Base-by-base conservation (phyloP, 768 basidiomycete species). In the Rubroboletus pulcherrimus region DNA sequence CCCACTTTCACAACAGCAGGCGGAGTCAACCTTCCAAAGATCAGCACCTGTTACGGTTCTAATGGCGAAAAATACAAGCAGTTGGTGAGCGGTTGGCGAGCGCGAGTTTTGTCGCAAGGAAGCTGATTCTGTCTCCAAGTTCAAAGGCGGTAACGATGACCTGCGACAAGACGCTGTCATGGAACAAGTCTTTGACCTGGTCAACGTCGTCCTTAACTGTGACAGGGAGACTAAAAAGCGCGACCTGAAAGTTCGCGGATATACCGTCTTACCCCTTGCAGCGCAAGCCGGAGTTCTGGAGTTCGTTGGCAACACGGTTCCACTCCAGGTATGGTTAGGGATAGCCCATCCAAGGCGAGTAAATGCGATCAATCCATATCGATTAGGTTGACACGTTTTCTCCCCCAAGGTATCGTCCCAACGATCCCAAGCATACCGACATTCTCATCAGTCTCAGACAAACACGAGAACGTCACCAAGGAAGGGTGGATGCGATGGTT, bases 81-180 rank as follows among this genome's bases (percentile, higher is more conserved):
- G 66, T 67, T 99, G 70, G 96, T 94, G 61, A 66, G 87, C 70
- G 10, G 14, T 24, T 38, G 3, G 42, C 41, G 6, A 48, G 26
- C 19, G 6, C 15, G 24, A n/a, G 7, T 40, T 29, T 35, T n/a
- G 7, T 44, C n/a, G 3, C 30, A 19, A 19, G 26, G 24, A 24
- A 31, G 39, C 34, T 62, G 21, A 60, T 24, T 2, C n/a, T 45
- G 62, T 42, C 58, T 21, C 6, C 34, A 38, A 96, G 93, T 95
- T 93, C 74, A 98, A 99, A 69, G 93, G 93, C 4, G 89, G 89
- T 9, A 78, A 83, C 10, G 97, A 99, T 62, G 97, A 99, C 64
- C 69, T 97, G 44, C 86, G 97, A 39, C 97, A 99, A 71, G 97
- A 99, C 66, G 95, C 95, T 1, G 93, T 98, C 50, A 98, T 99